Evolutionary conservation across 2,329 filamentous ascomycete species (phyloP).

Genomic region (Aspergillus ibericus): DNA sequence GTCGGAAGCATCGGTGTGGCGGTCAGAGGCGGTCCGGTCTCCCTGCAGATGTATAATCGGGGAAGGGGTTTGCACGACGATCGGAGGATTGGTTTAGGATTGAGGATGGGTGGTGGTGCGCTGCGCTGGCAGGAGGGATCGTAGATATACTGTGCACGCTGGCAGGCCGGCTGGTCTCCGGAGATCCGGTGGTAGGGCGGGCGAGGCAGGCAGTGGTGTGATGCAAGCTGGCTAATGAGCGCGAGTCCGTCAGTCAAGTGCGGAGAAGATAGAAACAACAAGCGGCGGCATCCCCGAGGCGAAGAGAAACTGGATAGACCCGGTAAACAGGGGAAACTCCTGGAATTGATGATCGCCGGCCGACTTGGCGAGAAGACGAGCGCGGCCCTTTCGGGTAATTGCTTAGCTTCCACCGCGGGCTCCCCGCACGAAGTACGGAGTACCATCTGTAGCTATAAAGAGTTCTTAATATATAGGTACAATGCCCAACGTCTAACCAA

Average conservation of each 20-base stretch:
- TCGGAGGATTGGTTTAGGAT: not conserved
- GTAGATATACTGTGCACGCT: not conserved
- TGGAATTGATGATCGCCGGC: constrained; percentile 10
- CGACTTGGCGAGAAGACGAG: not conserved
- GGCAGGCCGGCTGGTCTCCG: not conserved
- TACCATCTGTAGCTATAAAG: not conserved
- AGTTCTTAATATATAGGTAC: too few relatives aligned
- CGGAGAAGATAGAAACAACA: not conserved
- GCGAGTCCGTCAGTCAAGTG: not conserved
- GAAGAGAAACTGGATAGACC: not conserved
- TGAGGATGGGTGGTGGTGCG: not conserved
- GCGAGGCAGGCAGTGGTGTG: not conserved
- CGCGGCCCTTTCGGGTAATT: constrained; percentile 17
- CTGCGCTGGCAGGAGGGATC: not conserved
- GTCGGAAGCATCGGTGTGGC: not conserved
- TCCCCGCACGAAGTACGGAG: not conserved
- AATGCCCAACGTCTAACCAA: too few relatives aligned
- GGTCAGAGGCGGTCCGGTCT: not conserved
- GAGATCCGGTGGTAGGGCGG: not conserved
- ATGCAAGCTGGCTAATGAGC: not conserved
- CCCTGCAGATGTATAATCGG: not conserved
- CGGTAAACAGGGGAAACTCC: not conserved
- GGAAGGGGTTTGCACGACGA: not conserved
- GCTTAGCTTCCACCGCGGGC: constrained; percentile 7
- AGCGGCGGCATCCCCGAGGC: not conserved